Conservation (phyloP, 139 green algal genomes). For the Chlorella sp. region DNA sequence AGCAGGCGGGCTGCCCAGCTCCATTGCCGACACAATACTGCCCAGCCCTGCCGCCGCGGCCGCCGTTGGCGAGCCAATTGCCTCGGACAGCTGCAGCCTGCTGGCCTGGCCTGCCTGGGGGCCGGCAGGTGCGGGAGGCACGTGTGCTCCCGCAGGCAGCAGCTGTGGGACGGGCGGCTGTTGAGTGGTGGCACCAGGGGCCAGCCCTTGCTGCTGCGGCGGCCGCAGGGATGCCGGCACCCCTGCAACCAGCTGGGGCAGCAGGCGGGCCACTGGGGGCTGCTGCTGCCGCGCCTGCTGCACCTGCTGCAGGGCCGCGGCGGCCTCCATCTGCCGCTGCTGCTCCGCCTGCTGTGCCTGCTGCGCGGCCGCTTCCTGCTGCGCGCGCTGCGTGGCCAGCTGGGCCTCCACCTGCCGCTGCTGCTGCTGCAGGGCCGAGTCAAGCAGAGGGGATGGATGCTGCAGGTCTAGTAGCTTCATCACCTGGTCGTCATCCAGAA, state of each 20-base stretch:
- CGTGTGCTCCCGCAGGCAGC: not conserved
- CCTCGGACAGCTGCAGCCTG: not conserved
- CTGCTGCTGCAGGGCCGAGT: not conserved
- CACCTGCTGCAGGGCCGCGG: not conserved
- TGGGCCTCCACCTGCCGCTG: too few relatives aligned
- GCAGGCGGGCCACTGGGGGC: too few relatives aligned
- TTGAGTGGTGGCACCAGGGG: not conserved
- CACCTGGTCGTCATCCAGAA: constrained; percentile 88
- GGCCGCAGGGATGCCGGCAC: not conserved
- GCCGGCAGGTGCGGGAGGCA: not conserved
- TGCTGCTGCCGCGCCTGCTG: constrained; percentile 5
- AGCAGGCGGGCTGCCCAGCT: constrained; percentile 6
- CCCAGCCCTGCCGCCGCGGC: not conserved
- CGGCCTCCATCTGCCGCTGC: not conserved
- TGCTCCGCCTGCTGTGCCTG: constrained; percentile 1
- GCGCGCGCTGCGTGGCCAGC: not conserved
- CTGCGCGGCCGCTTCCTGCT: not conserved
- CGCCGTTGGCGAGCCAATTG: not conserved
- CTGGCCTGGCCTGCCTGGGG: not conserved
- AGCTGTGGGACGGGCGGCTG: not conserved
- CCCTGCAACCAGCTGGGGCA: not conserved
- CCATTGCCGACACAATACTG: constrained; percentile 17
- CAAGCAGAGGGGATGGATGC: not conserved
- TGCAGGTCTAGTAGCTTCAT: constrained; percentile 69
- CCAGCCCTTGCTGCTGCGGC: not conserved